A percentile compares a stretch with the other conserved stretches of the same genome.
These are phyloP conservation scores for Penicillium hesseltinei DNA, from an alignment of 2,329 filamentous ascomycete species.

Conservation along the genomic window DNA sequence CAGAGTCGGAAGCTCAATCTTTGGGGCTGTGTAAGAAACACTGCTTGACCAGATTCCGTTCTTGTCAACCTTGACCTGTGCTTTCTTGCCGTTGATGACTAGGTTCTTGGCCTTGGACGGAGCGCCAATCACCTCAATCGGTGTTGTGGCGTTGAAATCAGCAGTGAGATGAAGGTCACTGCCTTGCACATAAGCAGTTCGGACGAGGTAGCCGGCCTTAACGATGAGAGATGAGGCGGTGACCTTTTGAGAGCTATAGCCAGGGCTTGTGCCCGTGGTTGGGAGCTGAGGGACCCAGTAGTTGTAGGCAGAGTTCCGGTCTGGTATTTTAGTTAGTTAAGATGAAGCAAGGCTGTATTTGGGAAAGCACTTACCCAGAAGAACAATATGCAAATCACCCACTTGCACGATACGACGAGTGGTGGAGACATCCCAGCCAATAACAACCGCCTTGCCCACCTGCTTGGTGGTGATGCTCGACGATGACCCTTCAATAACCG, in stretches of 20 bases:
- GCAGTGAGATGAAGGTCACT: slow-evolving; percentile 62
- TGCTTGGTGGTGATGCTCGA: slow-evolving; percentile 32
- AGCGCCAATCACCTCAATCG: slow-evolving; percentile 66
- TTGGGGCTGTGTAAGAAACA: slow-evolving; percentile 52
- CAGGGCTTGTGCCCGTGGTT: slow-evolving; percentile 25
- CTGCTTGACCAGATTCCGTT: slow-evolving; percentile 53
- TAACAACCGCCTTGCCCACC: slow-evolving; percentile 27
- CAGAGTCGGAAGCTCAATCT: slow-evolving; percentile 58
- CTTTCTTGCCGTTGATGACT: slow-evolving; percentile 59
- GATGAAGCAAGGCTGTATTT: neutral
- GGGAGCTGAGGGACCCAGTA: slow-evolving; percentile 46
- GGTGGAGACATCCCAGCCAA: slow-evolving; percentile 57
- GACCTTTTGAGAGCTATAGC: slow-evolving; percentile 32
- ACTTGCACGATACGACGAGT: slow-evolving; percentile 43
- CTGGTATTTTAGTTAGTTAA: slow-evolving; percentile 35
- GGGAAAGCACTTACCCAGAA: slow-evolving; percentile 45
- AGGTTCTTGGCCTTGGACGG: slow-evolving; percentile 55
- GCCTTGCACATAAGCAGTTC: slow-evolving; percentile 53
- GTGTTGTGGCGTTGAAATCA: slow-evolving; percentile 68
- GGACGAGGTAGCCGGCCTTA: slow-evolving; percentile 45
- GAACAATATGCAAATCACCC: slow-evolving; percentile 53
- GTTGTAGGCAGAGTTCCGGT: slow-evolving; percentile 50
- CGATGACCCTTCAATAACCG: slow-evolving; percentile 35
- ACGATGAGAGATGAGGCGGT: slow-evolving; percentile 40
- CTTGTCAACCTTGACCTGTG: slow-evolving; percentile 41